These are phyloP conservation scores for Perilla frutescens DNA, from an alignment of 257 asterid genomes.

Conservation along the genomic window DNA sequence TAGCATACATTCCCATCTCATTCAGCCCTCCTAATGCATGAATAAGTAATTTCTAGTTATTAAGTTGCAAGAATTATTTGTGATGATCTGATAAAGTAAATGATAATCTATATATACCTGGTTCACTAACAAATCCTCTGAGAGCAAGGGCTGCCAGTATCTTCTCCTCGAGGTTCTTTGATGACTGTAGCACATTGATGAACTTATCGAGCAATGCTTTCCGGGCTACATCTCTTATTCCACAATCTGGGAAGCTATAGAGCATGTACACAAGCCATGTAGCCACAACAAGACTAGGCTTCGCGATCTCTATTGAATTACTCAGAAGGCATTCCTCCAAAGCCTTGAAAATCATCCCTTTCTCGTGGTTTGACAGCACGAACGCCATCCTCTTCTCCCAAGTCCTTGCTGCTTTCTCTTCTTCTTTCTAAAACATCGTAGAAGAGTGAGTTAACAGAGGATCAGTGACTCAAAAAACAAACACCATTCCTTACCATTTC, in stretches of 20 bases:
- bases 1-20: slow-evolving; percentile 64
- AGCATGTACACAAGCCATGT: slow-evolving; percentile 86
- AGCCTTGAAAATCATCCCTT: slow-evolving; percentile 67
- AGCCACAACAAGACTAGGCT: slow-evolving; percentile 62
- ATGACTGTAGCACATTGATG: slow-evolving; percentile 68
- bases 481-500: slow-evolving; percentile 47
- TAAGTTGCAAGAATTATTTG: background rate
- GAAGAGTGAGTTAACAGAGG: background rate
- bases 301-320: slow-evolving; percentile 73
- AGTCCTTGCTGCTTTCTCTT: slow-evolving; percentile 60
- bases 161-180: slow-evolving; percentile 80
- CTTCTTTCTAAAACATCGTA: slow-evolving; percentile 58
- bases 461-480: background rate
- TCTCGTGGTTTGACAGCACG: slow-evolving; percentile 74
- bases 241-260: slow-evolving; percentile 69
- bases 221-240: slow-evolving; percentile 67
- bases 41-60: slow-evolving; percentile 22
- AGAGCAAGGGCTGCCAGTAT: slow-evolving; percentile 74
- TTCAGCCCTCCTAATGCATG: slow-evolving; percentile 52
- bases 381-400: slow-evolving; percentile 81
- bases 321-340: slow-evolving; percentile 74
- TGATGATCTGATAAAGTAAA: too few relatives aligned
- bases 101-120: slow-evolving; percentile 44
- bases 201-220: slow-evolving; percentile 73
- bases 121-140: slow-evolving; percentile 65